Evolutionary conservation across 2,329 filamentous ascomycete genomes (phyloP).

Genomic region (Dactylonectria estremocensis): DNA sequence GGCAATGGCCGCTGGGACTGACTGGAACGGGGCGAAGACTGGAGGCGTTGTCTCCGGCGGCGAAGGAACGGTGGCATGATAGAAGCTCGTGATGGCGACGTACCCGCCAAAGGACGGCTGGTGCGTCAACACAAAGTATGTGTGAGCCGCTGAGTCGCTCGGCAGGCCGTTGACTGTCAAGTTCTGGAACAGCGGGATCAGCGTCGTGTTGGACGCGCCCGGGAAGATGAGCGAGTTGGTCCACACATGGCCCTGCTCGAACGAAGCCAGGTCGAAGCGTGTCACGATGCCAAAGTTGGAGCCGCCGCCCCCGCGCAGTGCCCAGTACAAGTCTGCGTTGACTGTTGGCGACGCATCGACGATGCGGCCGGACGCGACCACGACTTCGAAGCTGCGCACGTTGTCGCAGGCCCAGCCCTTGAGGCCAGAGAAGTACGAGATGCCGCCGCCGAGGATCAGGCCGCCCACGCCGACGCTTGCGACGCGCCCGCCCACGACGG

Average conservation of each 20-base stretch:
- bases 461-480: constrained; percentile 50
- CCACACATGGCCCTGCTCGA: constrained; percentile 51
- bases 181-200: constrained; percentile 33
- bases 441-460: constrained; percentile 56
- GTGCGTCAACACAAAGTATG: constrained; percentile 37
- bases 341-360: constrained; percentile 44
- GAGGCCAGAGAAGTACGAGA: constrained; percentile 56
- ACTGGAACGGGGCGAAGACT: constrained; percentile 45
- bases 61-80: constrained; percentile 26
- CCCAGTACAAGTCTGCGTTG: constrained; percentile 30
- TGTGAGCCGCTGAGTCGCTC: constrained; percentile 39
- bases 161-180: constrained; percentile 35
- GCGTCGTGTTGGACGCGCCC: constrained; percentile 26
- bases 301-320: constrained; percentile 29
- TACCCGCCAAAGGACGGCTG: constrained; percentile 13
- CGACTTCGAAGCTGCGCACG: constrained; percentile 62
- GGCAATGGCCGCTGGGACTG: constrained; percentile 37
- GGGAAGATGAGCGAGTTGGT: constrained; percentile 37
- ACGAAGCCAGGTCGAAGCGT: constrained; percentile 49
- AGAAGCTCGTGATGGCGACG: constrained; percentile 19
- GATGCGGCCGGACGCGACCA: constrained; percentile 62
- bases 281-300: constrained; percentile 41
- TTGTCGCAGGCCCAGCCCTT: constrained; percentile 65
- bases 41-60: constrained; percentile 27
- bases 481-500: constrained; percentile 37